Base-by-base conservation (phyloP, 805 yeast species). In the Ogataea degrootiae region DNA sequence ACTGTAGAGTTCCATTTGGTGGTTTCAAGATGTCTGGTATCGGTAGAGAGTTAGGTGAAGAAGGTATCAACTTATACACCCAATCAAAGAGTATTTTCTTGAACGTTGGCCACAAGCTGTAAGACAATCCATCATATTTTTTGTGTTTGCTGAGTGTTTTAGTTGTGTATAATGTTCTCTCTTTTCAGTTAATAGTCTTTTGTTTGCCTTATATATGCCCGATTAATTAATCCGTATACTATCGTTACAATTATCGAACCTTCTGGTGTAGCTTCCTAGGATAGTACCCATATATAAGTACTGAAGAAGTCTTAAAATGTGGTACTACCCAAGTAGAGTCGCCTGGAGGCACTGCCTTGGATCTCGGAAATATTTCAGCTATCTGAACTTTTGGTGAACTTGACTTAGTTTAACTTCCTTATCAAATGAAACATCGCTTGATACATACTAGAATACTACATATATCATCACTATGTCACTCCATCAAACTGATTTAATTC, bases 401-500 rank as follows among this genome's bases (percentile, higher is more conserved):
- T 19, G 21, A 19, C 21, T 19, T 19, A 19, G 21, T 19, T 19
- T 19, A 3, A 26, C 31, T 8, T 26, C 9, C 9, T 26, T 26
- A 26, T 2, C 12, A 26, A 26, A 3, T 9, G 4, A 26, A 26
- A 11, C 31, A 26, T 26, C 31, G 11, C 12, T 26, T 11, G 4
- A 11, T 9, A 26, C 9, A 26, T 26, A 4, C 5, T 8, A 26
- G 31, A 11, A 26, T 26, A 26, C 1, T 22, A 6, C 17, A n/a
- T 16, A 21, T 7, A 36, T 21, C 29, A 19, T 19, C 33, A 21
- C 8, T 8, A 89, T 90, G 97, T 87, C 96, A 3, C 82, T 94
- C 46, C 96, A 90, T 65, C 96, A 90, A 66, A 80, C 83, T 43
- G 97, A 91, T 61, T 73, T 90, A 23, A 77, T 86, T 2, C 81